These are phyloP conservation scores for Capsicum baccatum DNA, from an alignment of 257 asterid species.

Conservation along the genomic window DNA sequence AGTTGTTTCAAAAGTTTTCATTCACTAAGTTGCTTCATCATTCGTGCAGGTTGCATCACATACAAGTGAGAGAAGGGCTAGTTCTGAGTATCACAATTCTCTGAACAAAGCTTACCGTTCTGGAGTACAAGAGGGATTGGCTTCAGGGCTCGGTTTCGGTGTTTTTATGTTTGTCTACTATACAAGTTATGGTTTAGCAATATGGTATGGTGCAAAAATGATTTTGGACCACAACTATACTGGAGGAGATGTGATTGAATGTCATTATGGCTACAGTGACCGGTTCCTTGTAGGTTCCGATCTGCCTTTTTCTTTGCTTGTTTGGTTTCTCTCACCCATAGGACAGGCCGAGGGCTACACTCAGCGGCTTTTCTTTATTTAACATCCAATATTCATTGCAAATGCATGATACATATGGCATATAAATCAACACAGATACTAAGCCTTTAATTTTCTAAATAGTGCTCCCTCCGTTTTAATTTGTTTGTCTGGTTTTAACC, in stretches of 20 bases:
- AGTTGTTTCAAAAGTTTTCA: neutral
- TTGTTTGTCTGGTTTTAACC: too few relatives aligned
- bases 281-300: conserved; percentile 66
- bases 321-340: neutral
- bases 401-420: too few relatives aligned
- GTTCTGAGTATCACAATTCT: conserved; percentile 52
- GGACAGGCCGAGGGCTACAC: neutral
- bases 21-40: neutral
- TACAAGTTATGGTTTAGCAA: conserved; percentile 77
- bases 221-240: conserved; percentile 56
- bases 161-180: conserved; percentile 63
- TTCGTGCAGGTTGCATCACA: conserved; percentile 66
- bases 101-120: conserved; percentile 68
- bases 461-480: too few relatives aligned
- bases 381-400: too few relatives aligned
- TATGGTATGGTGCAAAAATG: conserved; percentile 78
- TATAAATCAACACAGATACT: too few relatives aligned
- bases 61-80: conserved; percentile 77
- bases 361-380: too few relatives aligned
- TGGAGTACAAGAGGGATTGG: conserved; percentile 69
- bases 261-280: conserved; percentile 63
- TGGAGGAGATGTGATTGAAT: conserved; percentile 70
- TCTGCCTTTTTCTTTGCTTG: conserved; percentile 10
- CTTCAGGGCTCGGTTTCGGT: conserved; percentile 74
- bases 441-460: too few relatives aligned